A percentile compares a stretch with the other conserved stretches of the same genome.
Evolutionary conservation across 139 green algal species (phyloP).

Genomic region (Pleodorina starrii): DNA sequence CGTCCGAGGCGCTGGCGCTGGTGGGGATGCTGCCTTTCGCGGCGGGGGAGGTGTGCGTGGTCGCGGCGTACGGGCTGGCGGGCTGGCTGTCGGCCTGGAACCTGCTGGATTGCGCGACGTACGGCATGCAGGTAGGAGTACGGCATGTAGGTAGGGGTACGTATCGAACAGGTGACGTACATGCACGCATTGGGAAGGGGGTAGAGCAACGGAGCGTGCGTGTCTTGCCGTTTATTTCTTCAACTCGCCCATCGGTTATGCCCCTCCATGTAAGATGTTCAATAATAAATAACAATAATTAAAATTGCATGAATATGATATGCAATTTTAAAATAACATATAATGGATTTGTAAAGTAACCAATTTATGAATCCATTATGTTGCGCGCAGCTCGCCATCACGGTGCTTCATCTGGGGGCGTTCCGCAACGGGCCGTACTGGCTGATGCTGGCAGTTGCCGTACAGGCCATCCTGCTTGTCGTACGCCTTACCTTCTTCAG

Average conservation of each 20-base stretch:
- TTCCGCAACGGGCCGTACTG: slow-evolving; percentile 16
- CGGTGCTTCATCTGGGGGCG: slow-evolving; percentile 59
- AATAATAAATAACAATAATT: too few relatives aligned
- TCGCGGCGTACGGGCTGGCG: slow-evolving; percentile 58
- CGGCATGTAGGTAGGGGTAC: too few relatives aligned
- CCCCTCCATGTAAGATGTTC: too few relatives aligned
- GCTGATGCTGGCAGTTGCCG: slow-evolving; percentile 58
- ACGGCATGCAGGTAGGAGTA: slow-evolving; percentile 63
- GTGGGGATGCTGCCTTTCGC: slow-evolving; percentile 71
- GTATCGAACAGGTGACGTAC: too few relatives aligned
- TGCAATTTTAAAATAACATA: too few relatives aligned
- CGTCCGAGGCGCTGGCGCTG: slow-evolving; percentile 51
- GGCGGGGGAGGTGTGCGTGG: slow-evolving; percentile 57
- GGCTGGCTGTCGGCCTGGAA: slow-evolving; percentile 72
- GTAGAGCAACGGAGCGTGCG: too few relatives aligned
- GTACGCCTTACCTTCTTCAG: slow-evolving; percentile 64
- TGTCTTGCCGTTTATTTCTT: too few relatives aligned
- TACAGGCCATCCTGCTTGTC: slow-evolving; percentile 71
- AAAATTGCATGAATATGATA: too few relatives aligned
- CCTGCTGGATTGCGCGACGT: slow-evolving; percentile 63
- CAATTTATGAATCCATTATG: too few relatives aligned
- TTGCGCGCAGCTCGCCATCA: slow-evolving; percentile 67
- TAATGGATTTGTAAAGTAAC: too few relatives aligned
- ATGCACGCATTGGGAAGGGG: too few relatives aligned
- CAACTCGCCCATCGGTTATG: too few relatives aligned